Base-by-base conservation (phyloP, 768 basidiomycete species). In the Macrolepiota fuliginosa region DNA sequence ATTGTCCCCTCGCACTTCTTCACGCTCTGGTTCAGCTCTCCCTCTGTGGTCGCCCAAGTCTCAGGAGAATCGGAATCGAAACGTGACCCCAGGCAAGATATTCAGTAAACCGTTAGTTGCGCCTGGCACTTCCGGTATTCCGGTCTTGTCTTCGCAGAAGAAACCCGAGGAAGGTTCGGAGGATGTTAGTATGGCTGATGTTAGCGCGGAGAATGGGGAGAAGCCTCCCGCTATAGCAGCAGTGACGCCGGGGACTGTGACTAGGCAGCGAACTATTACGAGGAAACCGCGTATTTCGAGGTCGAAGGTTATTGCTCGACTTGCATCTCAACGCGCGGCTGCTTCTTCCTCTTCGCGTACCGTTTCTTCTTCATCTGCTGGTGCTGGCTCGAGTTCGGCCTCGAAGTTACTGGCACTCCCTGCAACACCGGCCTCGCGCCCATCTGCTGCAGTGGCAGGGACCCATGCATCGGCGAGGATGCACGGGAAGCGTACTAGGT, bases 231-330 rank as follows among this genome's bases (percentile, higher is more conserved):
- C n/a, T n/a, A n/a, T n/a, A n/a, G n/a, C n/a, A n/a, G n/a, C n/a
- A n/a, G n/a, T n/a, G 17, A 45, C 53, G 19, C 6, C 45, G 9
- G 40, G 40, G 13, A 35, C 35, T 4, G 55, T 56, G 46, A 60
- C 66, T 27, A 68, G 65, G 45, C 72, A 72, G 52, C 72, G 75
- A 24, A 73, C 74, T 7, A 56, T 79, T 19, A 71, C 77, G 27
- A 78, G 89, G 60, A 87, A 85, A 69, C 91, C 91, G 3, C 83
- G 90, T 7, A 90, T 93, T 64, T 93, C 91, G 46, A 83, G 92
- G 40, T 90, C 90, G 27, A 88, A 87, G 63, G 89, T 93, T 42
- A 91, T 92, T 49, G 89, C 91, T 0, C 84, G 81, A 66, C 76
- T 92, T 37, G 89, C 87, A 1, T 88, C 88, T 13, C 88, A 92